Evolutionary conservation across 176 grass and related monocot genomes (phyloP).

Genomic region (Raddia distichophylla): DNA sequence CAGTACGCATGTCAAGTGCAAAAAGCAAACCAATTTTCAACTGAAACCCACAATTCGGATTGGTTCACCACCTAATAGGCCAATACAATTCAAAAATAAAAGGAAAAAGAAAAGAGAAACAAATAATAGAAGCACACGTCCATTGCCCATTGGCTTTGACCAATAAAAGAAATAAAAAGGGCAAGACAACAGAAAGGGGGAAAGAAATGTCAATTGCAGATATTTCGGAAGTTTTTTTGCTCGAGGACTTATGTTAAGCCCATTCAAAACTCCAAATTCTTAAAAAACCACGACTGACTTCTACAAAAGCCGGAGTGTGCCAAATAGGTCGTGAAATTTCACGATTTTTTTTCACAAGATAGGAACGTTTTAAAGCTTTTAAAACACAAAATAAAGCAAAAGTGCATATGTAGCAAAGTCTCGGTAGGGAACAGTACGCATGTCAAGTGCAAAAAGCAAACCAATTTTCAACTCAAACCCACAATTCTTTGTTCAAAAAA

Average conservation of each 20-base stretch:
- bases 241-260: no score
- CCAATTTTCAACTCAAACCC: not conserved
- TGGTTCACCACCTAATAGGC: not conserved
- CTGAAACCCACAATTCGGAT: not conserved
- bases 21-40: not conserved
- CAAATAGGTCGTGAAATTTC: no score
- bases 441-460: constrained; percentile 1
- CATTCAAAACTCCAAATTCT: no score
- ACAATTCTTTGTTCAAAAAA: no score
- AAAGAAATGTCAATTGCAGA: no score
- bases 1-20: not conserved
- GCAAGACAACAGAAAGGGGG: not conserved
- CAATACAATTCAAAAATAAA: not conserved
- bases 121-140: not conserved
- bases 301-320: no score
- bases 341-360: no score
- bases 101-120: not conserved
- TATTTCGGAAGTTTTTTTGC: no score
- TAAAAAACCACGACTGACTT: no score
- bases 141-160: constrained; percentile 34
- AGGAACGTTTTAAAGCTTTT: no score
- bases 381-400: not conserved
- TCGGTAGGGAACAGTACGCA: not conserved
- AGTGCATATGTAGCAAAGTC: constrained; percentile 1
- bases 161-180: constrained; percentile 18